These are phyloP conservation scores for Populus tremula DNA, from an alignment of 345 rosid genomes.

Conservation along the genomic window DNA sequence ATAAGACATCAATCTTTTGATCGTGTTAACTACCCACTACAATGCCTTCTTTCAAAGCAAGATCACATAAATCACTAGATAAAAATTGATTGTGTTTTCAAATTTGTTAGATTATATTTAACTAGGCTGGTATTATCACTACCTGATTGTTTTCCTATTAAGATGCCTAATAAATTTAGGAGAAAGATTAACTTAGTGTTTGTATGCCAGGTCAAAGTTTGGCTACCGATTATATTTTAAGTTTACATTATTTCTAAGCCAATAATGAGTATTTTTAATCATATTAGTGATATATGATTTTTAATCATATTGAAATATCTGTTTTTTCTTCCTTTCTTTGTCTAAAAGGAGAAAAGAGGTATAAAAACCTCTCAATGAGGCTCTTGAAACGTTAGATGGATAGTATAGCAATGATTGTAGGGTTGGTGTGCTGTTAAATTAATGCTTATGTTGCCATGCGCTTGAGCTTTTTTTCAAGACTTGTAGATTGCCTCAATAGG, in stretches of 20 bases:
- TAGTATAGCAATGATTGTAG: constrained; percentile 11
- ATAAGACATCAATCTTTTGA: no score
- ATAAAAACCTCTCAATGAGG: constrained; percentile 67
- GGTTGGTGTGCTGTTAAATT: neutral
- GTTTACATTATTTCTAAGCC: neutral
- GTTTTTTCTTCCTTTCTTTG: constrained; percentile 19
- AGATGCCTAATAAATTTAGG: neutral
- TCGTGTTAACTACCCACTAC: no score
- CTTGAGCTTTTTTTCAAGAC: neutral
- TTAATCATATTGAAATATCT: neutral
- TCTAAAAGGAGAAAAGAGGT: constrained; percentile 82
- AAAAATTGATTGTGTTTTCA: neutral
- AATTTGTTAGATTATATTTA: neutral
- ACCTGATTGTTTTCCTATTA: neutral
- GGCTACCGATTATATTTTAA: neutral
- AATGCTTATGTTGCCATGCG: neutral
- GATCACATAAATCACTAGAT: neutral
- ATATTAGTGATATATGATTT: neutral
- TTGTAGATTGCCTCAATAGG: neutral
- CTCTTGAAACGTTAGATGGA: constrained; percentile 67
- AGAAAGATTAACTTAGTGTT: neutral
- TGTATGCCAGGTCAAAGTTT: neutral
- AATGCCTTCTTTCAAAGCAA: neutral
- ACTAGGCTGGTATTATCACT: neutral
- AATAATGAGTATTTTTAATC: neutral